Base-by-base conservation (phyloP, 73 alveolate species). In the Stentor coeruleus region DNA sequence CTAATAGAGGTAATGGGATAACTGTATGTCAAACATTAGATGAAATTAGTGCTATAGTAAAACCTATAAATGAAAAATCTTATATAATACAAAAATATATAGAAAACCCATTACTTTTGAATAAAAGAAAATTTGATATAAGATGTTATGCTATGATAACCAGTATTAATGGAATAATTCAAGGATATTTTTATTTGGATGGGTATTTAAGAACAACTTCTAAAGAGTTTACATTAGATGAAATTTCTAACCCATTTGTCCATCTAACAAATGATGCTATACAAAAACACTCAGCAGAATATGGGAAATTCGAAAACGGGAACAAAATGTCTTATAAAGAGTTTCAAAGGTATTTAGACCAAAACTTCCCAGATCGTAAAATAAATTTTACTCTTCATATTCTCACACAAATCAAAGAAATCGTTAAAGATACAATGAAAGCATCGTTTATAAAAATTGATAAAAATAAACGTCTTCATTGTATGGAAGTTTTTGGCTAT, bases 241-340 rank as follows among this genome's bases (percentile, higher is more conserved):
- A 88, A 77, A 88, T 79, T 3, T 76, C 94, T 82, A 49, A 49
- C 66, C 87, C 90, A 82, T 82, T 85, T 40, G 84, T 94, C 39
- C 98, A 94, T 86, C 87, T 94, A n/a, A 94, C 98, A 11, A 94
- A 94, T 88, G 98, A 94, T 84, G 95, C 98, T 0, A 74, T 94
- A 26, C 91, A 94, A 88, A 94, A 94, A 92, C 85, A 79, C 40
- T 42, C 91, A 74, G 85, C 85, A 36, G 92, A 90, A 81, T 94
- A 92, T 88, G 97, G 95, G 6, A 94, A 94, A 74, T 94, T 82
- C 82, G 95, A 89, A 84, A 75, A 87, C 20, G 95, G 95, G 3
- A 89, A 89, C 74, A 89, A 89, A 41, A 30, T 90, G 28, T 84
- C 91, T 20, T 89, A 82, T 55, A 28, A 59, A 1, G 95, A 89